phyloP scores from a whole-genome alignment of 306 rosid species.

The Prinsepia uniflora region DNA sequence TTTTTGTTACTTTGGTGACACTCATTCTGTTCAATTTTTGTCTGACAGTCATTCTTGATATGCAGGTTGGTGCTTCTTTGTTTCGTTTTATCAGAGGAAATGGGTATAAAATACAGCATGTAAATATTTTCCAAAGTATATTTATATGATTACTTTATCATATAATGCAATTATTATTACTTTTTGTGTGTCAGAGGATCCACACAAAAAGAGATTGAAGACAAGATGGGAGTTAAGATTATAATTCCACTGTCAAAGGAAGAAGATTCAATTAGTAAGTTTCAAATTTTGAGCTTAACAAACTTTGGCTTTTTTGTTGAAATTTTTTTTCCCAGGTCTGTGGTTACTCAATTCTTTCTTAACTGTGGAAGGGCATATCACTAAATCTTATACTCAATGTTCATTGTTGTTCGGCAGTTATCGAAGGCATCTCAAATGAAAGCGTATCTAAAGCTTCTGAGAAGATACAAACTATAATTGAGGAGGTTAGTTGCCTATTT shows the following conservation, averaged over 20 bases:
- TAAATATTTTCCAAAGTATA: slow-evolving; percentile 12
- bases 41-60: slow-evolving; percentile 28
- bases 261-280: slow-evolving; percentile 71
- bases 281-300: slow-evolving; percentile 39
- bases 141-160: slow-evolving; percentile 15
- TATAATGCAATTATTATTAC: slow-evolving; percentile 12
- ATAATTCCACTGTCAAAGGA: slow-evolving; percentile 56
- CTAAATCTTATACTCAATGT: neutral
- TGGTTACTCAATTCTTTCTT: neutral
- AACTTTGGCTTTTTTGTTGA: neutral
- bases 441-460: slow-evolving; percentile 62
- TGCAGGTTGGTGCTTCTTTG: slow-evolving; percentile 85
- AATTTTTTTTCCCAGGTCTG: neutral
- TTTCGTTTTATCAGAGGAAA: slow-evolving; percentile 73
- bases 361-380: neutral
- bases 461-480: slow-evolving; percentile 63
- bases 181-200: slow-evolving; percentile 54
- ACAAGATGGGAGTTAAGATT: slow-evolving; percentile 69
- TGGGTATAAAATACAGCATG: slow-evolving; percentile 43
- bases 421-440: slow-evolving; percentile 68
- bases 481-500: slow-evolving; percentile 54
- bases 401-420: slow-evolving; percentile 34
- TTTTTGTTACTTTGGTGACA: slow-evolving; percentile 2
- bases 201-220: slow-evolving; percentile 68
- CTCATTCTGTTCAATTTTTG: neutral